A percentile compares a stretch with the other conserved stretches of the same genome.
Evolutionary conservation across 768 basidiomycete genomes (phyloP).

Genomic region (Gelatoporia subvermispora): DNA sequence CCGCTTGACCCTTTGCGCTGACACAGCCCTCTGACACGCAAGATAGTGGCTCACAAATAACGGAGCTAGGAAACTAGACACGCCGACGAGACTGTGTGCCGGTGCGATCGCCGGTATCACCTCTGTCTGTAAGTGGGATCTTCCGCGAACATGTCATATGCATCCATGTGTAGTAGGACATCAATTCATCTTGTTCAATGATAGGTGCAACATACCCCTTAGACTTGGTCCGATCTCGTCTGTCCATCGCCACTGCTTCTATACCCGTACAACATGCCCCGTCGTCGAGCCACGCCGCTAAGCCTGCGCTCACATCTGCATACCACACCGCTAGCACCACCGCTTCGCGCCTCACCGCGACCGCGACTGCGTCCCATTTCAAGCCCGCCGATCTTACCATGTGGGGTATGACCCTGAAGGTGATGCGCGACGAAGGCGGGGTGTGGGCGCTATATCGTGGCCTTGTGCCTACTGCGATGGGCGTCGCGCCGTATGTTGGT

Average conservation of each 20-base stretch:
- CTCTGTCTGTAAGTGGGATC: constrained; percentile 72
- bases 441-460: constrained; percentile 84
- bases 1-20: background rate
- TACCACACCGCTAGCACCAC: constrained; percentile 51
- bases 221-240: constrained; percentile 86
- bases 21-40: constrained; percentile 15
- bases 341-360: constrained; percentile 20
- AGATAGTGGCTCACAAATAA: constrained; percentile 62
- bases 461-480: constrained; percentile 75
- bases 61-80: constrained; percentile 77
- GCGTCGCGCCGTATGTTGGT: constrained; percentile 83
- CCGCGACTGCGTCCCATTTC: constrained; percentile 35
- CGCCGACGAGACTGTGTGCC: constrained; percentile 76
- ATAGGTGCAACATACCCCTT: constrained; percentile 85
- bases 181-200: constrained; percentile 1
- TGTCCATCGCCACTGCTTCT: constrained; percentile 92
- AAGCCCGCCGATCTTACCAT: constrained; percentile 60
- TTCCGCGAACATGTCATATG: no score
- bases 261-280: constrained; percentile 30
- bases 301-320: constrained; percentile 40
- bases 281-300: constrained; percentile 23
- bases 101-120: constrained; percentile 93
- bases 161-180: no score
- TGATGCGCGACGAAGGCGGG: constrained; percentile 91
- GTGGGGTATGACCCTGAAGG: constrained; percentile 85